Conservation (phyloP, 306 rosid genomes). For the Senna siamea region DNA sequence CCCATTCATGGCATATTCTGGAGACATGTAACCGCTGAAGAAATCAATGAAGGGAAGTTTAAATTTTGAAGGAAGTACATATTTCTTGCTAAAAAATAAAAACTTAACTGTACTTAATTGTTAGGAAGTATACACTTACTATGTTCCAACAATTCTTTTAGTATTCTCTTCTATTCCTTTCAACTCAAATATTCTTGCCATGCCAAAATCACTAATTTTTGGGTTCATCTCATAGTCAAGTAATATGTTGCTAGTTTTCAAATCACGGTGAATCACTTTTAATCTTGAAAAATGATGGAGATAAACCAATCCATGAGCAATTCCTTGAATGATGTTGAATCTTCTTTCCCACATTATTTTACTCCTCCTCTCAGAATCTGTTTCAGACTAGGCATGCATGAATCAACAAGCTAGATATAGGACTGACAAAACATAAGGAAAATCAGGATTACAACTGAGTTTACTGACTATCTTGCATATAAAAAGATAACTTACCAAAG, state of each 20-base stretch:
- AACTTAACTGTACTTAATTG: neutral
- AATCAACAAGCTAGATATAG: neutral
- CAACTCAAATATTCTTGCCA: conserved; percentile 45
- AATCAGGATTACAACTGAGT: too few relatives aligned
- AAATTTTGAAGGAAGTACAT: neutral
- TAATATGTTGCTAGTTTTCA: conserved; percentile 39
- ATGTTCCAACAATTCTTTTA: conserved; percentile 41
- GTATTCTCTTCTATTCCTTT: conserved; percentile 40
- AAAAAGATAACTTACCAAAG: neutral
- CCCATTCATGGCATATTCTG: conserved; percentile 36
- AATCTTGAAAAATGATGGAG: conserved; percentile 43
- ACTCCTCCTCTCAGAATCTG: conserved; percentile 20
- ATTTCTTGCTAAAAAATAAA: neutral
- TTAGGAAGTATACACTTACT: conserved; percentile 22
- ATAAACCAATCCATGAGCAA: conserved; percentile 48
- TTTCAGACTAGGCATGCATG: neutral
- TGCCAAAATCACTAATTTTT: conserved; percentile 47
- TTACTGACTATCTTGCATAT: too few relatives aligned
- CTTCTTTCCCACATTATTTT: conserved; percentile 37
- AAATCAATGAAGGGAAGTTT: neutral
- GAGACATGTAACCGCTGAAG: conserved; percentile 39
- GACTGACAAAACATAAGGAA: too few relatives aligned
- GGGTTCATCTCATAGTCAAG: conserved; percentile 44
- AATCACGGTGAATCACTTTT: conserved; percentile 38
- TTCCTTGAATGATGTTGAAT: conserved; percentile 41